These are phyloP conservation scores for Takakia lepidozioides DNA, from an alignment of 225 moss, liverwort and hornwort species.

Conservation along the genomic window DNA sequence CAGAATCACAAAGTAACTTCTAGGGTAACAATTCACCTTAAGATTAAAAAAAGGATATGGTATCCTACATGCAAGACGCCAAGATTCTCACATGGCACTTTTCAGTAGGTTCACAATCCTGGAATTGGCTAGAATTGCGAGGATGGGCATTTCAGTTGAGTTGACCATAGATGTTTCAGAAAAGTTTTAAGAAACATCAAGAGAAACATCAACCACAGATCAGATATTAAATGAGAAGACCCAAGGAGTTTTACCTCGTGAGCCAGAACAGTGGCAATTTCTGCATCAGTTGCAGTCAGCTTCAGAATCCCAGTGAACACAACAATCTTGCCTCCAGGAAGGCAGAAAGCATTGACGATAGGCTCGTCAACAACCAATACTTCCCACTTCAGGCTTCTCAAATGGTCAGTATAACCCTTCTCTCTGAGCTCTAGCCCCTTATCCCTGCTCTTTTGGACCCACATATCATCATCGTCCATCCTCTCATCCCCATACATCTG, in stretches of 20 bases:
- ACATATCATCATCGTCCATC: constrained; percentile 70
- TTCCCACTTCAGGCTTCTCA: constrained; percentile 83
- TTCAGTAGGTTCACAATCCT: too few relatives aligned
- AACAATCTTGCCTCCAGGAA: constrained; percentile 95
- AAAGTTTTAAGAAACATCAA: not conserved
- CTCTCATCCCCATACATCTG: constrained; percentile 56
- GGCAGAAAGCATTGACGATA: constrained; percentile 79
- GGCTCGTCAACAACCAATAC: constrained; percentile 80
- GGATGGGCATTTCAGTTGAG: not conserved
- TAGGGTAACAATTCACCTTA: too few relatives aligned
- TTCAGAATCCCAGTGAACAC: constrained; percentile 93
- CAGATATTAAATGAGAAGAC: not conserved
- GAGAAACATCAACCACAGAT: not conserved
- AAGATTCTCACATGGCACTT: too few relatives aligned
- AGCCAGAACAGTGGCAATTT: constrained; percentile 79
- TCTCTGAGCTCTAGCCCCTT: constrained; percentile 64
- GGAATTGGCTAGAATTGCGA: too few relatives aligned
- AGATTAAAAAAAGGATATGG: too few relatives aligned
- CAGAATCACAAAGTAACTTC: too few relatives aligned
- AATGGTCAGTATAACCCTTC: constrained; percentile 55
- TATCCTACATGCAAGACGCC: too few relatives aligned
- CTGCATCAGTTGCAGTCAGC: constrained; percentile 56
- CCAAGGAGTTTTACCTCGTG: constrained; percentile 55
- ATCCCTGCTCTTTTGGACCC: constrained; percentile 85
- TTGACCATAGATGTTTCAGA: not conserved